phyloP scores from a whole-genome alignment of 1,284 basidiomycete species.

The Phlebopus sp. region DNA sequence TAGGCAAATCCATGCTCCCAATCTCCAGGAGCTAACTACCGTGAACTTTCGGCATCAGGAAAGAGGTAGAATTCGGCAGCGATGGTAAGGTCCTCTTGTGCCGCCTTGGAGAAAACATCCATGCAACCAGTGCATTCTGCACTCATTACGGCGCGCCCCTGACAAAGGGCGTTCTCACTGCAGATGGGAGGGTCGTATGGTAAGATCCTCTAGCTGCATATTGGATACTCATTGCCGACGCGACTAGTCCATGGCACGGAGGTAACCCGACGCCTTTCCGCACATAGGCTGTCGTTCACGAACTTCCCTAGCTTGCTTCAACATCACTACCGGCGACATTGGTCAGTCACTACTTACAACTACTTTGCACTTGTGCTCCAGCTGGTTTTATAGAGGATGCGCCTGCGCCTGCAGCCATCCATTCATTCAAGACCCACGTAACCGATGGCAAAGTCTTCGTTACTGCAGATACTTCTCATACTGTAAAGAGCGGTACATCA shows the following conservation, averaged over 20 bases:
- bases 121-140: slow-evolving; percentile 85
- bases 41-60: slow-evolving; percentile 43
- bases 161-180: slow-evolving; percentile 79
- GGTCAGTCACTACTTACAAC: slow-evolving; percentile 38
- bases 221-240: slow-evolving; percentile 1
- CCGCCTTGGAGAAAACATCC: slow-evolving; percentile 69
- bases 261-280: slow-evolving; percentile 42
- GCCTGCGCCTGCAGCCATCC: slow-evolving; percentile 83
- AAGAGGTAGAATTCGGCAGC: slow-evolving; percentile 75
- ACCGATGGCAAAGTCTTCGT: slow-evolving; percentile 80
- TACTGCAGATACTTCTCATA: slow-evolving; percentile 66
- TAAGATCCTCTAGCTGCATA: slow-evolving; percentile 29
- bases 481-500: slow-evolving; percentile 68
- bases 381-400: slow-evolving; percentile 69
- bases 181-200: slow-evolving; percentile 81
- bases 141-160: slow-evolving; percentile 88
- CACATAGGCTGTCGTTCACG: not conserved
- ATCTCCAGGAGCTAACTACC: not conserved
- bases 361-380: not conserved
- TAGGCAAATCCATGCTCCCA: slow-evolving; percentile 30
- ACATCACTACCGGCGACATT: slow-evolving; percentile 76
- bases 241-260: slow-evolving; percentile 82
- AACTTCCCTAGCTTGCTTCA: slow-evolving; percentile 73
- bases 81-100: slow-evolving; percentile 80
- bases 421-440: slow-evolving; percentile 75